Percentiles rank a stretch among this genome's conserved stretches.
phyloP scores from a whole-genome alignment of 1,284 basidiomycete species.

The Sutorius eximius region DNA sequence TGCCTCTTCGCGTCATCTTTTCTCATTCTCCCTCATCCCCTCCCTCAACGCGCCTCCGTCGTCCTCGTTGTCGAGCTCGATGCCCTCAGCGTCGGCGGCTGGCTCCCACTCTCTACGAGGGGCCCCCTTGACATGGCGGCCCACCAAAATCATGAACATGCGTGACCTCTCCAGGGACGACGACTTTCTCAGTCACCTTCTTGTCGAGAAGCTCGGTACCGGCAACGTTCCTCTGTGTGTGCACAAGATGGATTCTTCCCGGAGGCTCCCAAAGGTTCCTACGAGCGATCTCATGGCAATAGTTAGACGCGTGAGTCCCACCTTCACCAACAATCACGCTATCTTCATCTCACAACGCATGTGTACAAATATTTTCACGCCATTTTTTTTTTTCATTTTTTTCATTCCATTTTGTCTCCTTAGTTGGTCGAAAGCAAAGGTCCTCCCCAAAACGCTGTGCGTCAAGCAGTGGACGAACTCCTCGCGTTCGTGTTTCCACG shows the following conservation, averaged over 20 bases:
- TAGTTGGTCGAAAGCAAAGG: conserved; percentile 62
- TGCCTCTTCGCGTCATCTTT: conserved; percentile 38
- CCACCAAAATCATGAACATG: conserved; percentile 84
- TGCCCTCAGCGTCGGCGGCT: conserved; percentile 41
- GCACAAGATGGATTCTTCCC: conserved; percentile 80
- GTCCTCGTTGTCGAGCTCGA: conserved; percentile 31
- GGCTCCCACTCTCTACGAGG: conserved; percentile 32
- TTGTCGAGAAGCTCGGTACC: conserved; percentile 82
- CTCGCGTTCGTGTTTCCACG: conserved; percentile 55
- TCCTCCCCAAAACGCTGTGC: conserved; percentile 53
- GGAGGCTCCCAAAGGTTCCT: conserved; percentile 71
- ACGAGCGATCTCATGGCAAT: conserved; percentile 62
- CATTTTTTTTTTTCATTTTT: conserved; percentile 11
- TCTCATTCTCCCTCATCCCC: conserved; percentile 13
- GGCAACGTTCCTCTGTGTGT: conserved; percentile 72
- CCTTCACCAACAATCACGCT: conserved; percentile 27
- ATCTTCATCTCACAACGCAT: conserved; percentile 27
- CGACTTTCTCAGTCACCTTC: conserved; percentile 81
- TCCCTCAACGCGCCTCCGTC: conserved; percentile 23
- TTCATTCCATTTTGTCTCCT: conserved; percentile 4
- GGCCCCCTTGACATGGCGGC: conserved; percentile 56
- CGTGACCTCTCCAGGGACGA: conserved; percentile 82
- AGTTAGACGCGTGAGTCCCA: conserved; percentile 69
- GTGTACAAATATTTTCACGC: conserved; percentile 9
- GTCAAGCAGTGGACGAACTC: conserved; percentile 70